Percentiles rank a stretch among this genome's conserved stretches.
phyloP scores from a whole-genome alignment of 2,329 filamentous ascomycete species.

The Domatiomyces globalis region DNA sequence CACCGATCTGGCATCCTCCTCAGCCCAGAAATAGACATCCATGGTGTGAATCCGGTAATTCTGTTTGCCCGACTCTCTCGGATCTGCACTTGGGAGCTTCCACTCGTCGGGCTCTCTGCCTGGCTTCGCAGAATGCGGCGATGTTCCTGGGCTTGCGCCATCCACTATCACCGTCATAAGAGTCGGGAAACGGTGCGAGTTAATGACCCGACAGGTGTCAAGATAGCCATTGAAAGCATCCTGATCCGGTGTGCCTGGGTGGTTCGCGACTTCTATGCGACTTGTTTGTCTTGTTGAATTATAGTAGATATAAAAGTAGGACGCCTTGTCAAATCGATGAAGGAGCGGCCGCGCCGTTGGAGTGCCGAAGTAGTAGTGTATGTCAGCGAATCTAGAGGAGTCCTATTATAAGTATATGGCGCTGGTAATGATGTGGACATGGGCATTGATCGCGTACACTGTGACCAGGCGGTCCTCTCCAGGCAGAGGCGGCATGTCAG shows the following conservation, averaged over 20 bases:
- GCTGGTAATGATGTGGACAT: background rate
- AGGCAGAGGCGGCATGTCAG: slow-evolving; percentile 30
- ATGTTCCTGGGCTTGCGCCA: slow-evolving; percentile 13
- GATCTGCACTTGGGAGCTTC: slow-evolving; percentile 41
- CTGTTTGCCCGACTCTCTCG: slow-evolving; percentile 38
- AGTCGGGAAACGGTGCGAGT: slow-evolving; percentile 46
- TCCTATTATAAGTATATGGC: background rate
- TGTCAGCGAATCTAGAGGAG: slow-evolving; percentile 43
- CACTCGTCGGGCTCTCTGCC: slow-evolving; percentile 34
- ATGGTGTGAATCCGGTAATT: slow-evolving; percentile 45
- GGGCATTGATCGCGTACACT: slow-evolving; percentile 25
- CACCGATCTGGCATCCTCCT: slow-evolving; percentile 43
- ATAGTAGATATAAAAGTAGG: slow-evolving; percentile 52
- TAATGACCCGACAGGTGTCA: slow-evolving; percentile 38
- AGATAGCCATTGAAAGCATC: slow-evolving; percentile 49
- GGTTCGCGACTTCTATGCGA: slow-evolving; percentile 49
- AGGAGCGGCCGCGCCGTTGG: slow-evolving; percentile 42
- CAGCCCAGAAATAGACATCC: slow-evolving; percentile 51
- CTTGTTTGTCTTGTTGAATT: slow-evolving; percentile 39
- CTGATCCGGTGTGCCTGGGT: slow-evolving; percentile 48
- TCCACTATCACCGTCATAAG: slow-evolving; percentile 45
- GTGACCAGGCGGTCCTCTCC: slow-evolving; percentile 35
- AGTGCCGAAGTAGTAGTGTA: slow-evolving; percentile 49
- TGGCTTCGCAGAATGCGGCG: slow-evolving; percentile 16
- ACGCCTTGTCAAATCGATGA: slow-evolving; percentile 50